Conservation (phyloP, 371 early-diverging fungal species). For the Caulochytrium protostelioides region DNA sequence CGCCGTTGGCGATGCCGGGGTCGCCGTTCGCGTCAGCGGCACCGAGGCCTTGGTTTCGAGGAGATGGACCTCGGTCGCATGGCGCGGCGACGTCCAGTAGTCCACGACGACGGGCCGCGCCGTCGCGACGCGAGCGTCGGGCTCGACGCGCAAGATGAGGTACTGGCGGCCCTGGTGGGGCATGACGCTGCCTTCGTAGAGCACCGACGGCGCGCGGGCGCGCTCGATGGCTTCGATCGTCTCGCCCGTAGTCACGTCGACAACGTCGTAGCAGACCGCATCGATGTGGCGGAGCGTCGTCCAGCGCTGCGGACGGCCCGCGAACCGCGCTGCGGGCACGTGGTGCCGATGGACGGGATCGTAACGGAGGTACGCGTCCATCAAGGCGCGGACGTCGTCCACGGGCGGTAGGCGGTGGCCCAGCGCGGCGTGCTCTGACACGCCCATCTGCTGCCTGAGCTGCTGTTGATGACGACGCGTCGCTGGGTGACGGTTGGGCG, state of each 20-base stretch:
- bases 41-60: conserved; percentile 13
- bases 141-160: conserved; percentile 29
- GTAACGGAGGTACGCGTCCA: too few relatives aligned
- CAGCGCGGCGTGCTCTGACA: conserved; percentile 19
- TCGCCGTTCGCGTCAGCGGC: conserved; percentile 3
- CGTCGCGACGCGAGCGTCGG: conserved; percentile 22
- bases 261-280: conserved; percentile 23
- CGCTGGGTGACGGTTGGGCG: background rate
- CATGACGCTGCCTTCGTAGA: conserved; percentile 36
- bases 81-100: conserved; percentile 29
- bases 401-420: conserved; percentile 25
- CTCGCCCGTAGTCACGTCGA: conserved; percentile 23
- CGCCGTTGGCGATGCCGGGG: background rate
- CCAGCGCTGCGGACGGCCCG: too few relatives aligned
- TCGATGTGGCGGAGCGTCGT: conserved; percentile 26
- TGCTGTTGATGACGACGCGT: too few relatives aligned
- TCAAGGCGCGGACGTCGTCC: too few relatives aligned
- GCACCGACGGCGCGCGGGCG: conserved; percentile 26
- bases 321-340: too few relatives aligned
- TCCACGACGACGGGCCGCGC: conserved; percentile 22
- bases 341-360: too few relatives aligned
- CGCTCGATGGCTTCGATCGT: conserved; percentile 36
- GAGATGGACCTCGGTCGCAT: conserved; percentile 29
- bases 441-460: conserved; percentile 15
- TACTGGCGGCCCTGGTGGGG: conserved; percentile 35